Percentiles rank a stretch among this genome's conserved stretches.
Conservation (phyloP, 805 yeast genomes). For the Teunomyces kruisii region DNA sequence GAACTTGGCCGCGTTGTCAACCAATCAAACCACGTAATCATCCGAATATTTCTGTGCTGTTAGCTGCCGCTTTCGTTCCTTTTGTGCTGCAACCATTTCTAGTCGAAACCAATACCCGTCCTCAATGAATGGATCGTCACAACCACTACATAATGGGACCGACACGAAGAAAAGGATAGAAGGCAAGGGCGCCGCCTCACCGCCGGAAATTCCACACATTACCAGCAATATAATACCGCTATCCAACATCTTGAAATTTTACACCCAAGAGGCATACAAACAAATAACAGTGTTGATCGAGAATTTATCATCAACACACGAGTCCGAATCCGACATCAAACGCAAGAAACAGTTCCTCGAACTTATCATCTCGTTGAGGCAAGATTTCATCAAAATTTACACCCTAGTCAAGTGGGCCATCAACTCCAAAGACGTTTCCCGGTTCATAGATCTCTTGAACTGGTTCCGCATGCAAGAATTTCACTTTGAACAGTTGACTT, state of each 20-base stretch:
- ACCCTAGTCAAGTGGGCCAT: conserved; percentile 89
- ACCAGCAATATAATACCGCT: conserved; percentile 69
- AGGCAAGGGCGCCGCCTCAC: conserved; percentile 6
- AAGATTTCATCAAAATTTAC: conserved; percentile 79
- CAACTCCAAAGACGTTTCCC: conserved; percentile 66
- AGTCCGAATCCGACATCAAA: conserved; percentile 52
- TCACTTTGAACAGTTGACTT: conserved; percentile 57
- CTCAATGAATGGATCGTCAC: conserved; percentile 1
- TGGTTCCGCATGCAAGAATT: conserved; percentile 84
- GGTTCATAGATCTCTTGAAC: conserved; percentile 79
- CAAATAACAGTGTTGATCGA: conserved; percentile 63
- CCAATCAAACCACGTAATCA: neutral
- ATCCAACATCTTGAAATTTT: conserved; percentile 54
- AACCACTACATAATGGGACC: neutral
- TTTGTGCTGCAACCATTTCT: too few relatives aligned
- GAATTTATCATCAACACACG: conserved; percentile 48
- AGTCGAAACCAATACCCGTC: too few relatives aligned
- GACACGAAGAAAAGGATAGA: neutral
- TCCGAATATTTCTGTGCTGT: too few relatives aligned
- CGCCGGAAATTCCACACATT: conserved; percentile 65
- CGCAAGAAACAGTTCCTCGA: conserved; percentile 71
- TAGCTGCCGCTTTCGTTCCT: too few relatives aligned
- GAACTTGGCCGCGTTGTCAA: neutral
- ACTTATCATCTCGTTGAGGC: conserved; percentile 68
- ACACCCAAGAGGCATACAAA: conserved; percentile 61